A percentile compares a stretch with the other conserved stretches of the same genome.
These are phyloP conservation scores for Verbena officinalis DNA, from an alignment of 257 asterid genomes.

Conservation along the genomic window DNA sequence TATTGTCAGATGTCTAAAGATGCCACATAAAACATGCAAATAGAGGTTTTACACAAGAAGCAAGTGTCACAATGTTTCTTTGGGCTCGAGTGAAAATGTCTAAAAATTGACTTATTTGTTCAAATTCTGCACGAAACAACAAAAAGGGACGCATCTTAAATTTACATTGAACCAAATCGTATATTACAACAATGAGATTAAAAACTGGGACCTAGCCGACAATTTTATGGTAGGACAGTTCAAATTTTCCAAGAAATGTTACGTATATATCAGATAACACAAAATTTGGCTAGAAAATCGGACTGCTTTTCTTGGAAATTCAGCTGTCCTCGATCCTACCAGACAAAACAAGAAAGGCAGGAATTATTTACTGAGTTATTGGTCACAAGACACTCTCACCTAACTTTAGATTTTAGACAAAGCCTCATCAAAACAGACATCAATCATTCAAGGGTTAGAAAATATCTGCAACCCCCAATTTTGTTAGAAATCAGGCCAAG, in stretches of 20 bases:
- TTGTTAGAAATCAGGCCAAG: slow-evolving; percentile 19
- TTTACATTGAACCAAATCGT: slow-evolving; percentile 2
- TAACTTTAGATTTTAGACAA: slow-evolving; percentile 10
- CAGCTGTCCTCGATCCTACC: slow-evolving; percentile 7
- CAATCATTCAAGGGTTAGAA: slow-evolving; percentile 15
- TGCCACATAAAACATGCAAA: too few relatives aligned
- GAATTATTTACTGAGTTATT: slow-evolving; percentile 9
- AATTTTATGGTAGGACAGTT: too few relatives aligned
- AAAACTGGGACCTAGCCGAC: slow-evolving; percentile 9
- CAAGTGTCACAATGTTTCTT: background rate
- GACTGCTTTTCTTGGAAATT: background rate
- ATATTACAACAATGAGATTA: slow-evolving; percentile 21
- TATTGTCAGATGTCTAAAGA: background rate
- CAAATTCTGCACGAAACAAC: background rate
- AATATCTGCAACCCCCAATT: slow-evolving; percentile 6
- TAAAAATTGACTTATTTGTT: background rate
- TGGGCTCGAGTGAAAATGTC: background rate
- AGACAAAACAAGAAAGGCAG: slow-evolving; percentile 27
- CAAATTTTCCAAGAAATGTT: slow-evolving; percentile 16
- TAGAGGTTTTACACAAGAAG: too few relatives aligned
- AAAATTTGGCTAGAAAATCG: slow-evolving; percentile 14
- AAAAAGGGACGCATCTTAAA: background rate
- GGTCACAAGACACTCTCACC: slow-evolving; percentile 20
- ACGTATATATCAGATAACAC: slow-evolving; percentile 3
- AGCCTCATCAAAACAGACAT: background rate